A percentile compares a stretch with the other conserved stretches of the same genome.
Evolutionary conservation across 2,329 filamentous ascomycete species (phyloP).

Genomic region (Colletotrichum melonis): DNA sequence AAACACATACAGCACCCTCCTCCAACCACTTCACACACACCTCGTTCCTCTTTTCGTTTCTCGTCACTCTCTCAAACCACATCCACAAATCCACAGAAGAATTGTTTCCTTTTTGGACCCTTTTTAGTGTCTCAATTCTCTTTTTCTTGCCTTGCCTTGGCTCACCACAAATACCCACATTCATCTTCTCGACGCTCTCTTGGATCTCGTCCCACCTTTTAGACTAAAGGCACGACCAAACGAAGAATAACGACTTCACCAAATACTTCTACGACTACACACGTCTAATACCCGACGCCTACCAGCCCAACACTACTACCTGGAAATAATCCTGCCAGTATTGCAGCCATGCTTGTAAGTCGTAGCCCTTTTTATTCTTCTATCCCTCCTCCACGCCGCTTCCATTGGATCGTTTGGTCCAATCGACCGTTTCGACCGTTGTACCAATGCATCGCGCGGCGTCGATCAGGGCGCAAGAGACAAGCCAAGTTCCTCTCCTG

Average conservation of each 20-base stretch:
- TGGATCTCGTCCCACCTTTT: conserved; percentile 1
- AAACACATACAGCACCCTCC: not conserved
- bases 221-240: not conserved
- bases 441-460: conserved; percentile 5
- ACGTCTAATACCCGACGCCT: not conserved
- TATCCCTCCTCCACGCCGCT: conserved; percentile 4
- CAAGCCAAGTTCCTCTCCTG: conserved; percentile 5
- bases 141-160: not conserved
- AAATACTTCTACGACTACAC: not conserved
- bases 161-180: conserved; percentile 1
- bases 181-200: conserved; percentile 30
- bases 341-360: conserved; percentile 32
- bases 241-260: conserved; percentile 13
- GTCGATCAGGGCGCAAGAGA: conserved; percentile 12
- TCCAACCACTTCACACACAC: not conserved
- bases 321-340: not conserved
- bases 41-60: conserved; percentile 30
- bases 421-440: not conserved
- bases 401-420: conserved; percentile 15
- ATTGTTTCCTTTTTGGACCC: conserved; percentile 6
- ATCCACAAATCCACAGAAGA: conserved; percentile 11
- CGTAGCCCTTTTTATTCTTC: not conserved
- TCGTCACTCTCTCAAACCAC: conserved; percentile 34
- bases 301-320: not conserved
- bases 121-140: conserved; percentile 18